These are phyloP conservation scores for Pyrenula aspistea DNA, from an alignment of 495 filamentous ascomycete species.

Conservation along the genomic window DNA sequence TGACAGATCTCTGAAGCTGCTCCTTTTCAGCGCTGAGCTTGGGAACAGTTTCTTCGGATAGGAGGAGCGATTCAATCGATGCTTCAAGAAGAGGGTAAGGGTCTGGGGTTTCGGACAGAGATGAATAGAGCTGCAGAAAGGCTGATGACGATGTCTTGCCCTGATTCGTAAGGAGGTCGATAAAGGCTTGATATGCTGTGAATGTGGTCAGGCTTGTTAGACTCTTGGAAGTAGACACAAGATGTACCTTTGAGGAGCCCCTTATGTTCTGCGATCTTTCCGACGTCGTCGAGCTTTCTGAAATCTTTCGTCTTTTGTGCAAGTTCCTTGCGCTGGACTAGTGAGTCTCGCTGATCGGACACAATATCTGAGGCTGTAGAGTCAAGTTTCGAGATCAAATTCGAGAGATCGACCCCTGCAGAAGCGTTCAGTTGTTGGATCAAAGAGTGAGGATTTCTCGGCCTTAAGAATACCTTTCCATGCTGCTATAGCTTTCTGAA, in stretches of 20 bases:
- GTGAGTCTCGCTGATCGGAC: constrained; percentile 76
- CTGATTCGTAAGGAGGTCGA: constrained; percentile 89
- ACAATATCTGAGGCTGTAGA: constrained; percentile 88
- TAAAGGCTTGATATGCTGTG: constrained; percentile 89
- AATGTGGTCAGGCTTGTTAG: background rate
- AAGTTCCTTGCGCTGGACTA: constrained; percentile 89
- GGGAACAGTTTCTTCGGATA: constrained; percentile 82
- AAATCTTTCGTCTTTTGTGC: constrained; percentile 99
- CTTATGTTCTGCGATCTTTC: constrained; percentile 81
- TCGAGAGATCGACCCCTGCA: constrained; percentile 77
- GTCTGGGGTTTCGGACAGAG: constrained; percentile 89
- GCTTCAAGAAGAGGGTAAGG: constrained; percentile 94
- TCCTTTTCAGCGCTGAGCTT: constrained; percentile 79
- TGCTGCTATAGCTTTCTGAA: constrained; percentile 86
- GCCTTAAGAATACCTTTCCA: constrained; percentile 73
- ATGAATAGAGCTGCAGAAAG: constrained; percentile 84
- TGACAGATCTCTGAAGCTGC: constrained; percentile 68
- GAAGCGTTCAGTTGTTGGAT: background rate
- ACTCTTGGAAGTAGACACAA: background rate
- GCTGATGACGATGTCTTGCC: constrained; percentile 84
- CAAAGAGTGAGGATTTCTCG: constrained; percentile 3
- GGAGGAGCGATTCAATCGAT: constrained; percentile 81
- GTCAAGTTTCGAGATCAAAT: constrained; percentile 78
- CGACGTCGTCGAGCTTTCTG: constrained; percentile 82
- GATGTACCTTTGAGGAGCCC: constrained; percentile 66